Evolutionary conservation across 2,329 filamentous ascomycete genomes (phyloP), one percentile per base, ranked within the genome.

Genomic region (Pseudocercospora fuligena): DNA sequence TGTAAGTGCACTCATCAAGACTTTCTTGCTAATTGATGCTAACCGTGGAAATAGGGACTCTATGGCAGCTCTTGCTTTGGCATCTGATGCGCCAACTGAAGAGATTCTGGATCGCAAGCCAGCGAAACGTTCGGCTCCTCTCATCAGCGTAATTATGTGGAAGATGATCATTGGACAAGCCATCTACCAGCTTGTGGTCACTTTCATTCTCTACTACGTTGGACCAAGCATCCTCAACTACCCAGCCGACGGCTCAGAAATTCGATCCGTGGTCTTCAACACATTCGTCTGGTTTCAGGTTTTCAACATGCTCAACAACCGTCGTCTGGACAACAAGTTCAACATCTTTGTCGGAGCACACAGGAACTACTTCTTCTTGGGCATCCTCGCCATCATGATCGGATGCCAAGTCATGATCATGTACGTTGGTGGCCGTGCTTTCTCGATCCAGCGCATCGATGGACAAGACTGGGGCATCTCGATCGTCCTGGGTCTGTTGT

Each of bases 231-330:
- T 92, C 12, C 84, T 92, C n/a, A 83, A 83, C 8, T 87, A 89
- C 57, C 60, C 61, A 0, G 62, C 40, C 5, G 74, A 82, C 33
- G 78, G 86, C 9, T 76, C 79, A 6, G 84, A 91, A 73, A 84
- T 96, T 67, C 84, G 89, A 63, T 96, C 93, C 1, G 85, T 97
- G 59, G 92, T 98, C 5, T 98, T 98, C 86, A 98, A 98, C 83
- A 95, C 93, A 0, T 98, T 98, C 77, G 94, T 97, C 62, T 98
- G 94, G 94, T 97, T 98, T 93, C 94, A 97, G 75, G 95, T 98
- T 73, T 98, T 98, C 84, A 98, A 97, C 80, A 91, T 97, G 78
- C 92, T 96, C 87, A 97, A 98, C 83, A 97, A 97, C 81, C 92
- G 94, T 66, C 92, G 94, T 16, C 85, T 98, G 63, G 94, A 98